phyloP scores from a whole-genome alignment of 1,284 basidiomycete species.

The Papiliotrema nemorosa region DNA sequence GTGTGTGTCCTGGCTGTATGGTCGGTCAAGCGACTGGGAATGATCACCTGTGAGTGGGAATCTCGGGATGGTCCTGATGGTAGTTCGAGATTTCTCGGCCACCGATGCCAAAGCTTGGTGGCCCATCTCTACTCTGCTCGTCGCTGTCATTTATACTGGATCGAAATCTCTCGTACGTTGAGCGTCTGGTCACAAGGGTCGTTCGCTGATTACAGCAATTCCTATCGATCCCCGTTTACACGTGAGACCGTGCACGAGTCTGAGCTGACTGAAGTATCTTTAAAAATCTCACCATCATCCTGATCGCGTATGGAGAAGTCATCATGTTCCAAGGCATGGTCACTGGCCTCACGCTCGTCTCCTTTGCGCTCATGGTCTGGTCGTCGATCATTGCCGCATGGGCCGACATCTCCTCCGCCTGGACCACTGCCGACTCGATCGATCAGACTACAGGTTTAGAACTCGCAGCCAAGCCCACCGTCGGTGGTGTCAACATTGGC shows the following conservation, averaged over 20 bases:
- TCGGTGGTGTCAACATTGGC: constrained; percentile 68
- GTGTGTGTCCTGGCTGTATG: constrained; percentile 79
- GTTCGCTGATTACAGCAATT: constrained; percentile 61
- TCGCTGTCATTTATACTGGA: constrained; percentile 95
- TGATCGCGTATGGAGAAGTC: constrained; percentile 85
- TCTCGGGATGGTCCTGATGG: not conserved
- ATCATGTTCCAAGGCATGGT: constrained; percentile 93
- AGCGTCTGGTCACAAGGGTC: not conserved
- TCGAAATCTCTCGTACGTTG: constrained; percentile 76
- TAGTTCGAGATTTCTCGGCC: constrained; percentile 74
- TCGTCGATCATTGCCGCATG: constrained; percentile 97
- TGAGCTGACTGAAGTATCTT: constrained; percentile 61
- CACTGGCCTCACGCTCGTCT: constrained; percentile 78
- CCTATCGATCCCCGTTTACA: constrained; percentile 88
- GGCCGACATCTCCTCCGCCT: constrained; percentile 66
- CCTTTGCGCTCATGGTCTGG: constrained; percentile 93
- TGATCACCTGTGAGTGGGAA: constrained; percentile 63
- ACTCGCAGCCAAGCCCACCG: constrained; percentile 27
- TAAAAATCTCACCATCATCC: constrained; percentile 98
- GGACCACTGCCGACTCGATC: constrained; percentile 32
- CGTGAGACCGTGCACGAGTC: constrained; percentile 37
- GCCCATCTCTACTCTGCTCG: constrained; percentile 87
- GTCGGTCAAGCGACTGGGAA: constrained; percentile 66
- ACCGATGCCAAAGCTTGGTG: constrained; percentile 90
- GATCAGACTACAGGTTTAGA: constrained; percentile 45